Percentiles rank a stretch among this genome's conserved stretches.
Conservation (phyloP, 805 yeast species). For the Candida mattraensis region DNA sequence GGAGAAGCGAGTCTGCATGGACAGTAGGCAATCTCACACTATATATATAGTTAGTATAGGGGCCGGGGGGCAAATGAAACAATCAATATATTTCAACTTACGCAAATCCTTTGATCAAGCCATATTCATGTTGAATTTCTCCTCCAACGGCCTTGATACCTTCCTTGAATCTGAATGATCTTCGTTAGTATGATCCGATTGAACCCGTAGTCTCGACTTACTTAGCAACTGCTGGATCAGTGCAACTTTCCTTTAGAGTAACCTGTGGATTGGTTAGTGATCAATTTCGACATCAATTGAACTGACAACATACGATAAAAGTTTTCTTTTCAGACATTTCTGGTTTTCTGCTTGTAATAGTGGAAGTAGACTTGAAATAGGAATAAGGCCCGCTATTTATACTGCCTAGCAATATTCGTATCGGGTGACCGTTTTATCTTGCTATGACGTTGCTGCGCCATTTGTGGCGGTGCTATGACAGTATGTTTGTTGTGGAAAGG, state of each 20-base stretch:
- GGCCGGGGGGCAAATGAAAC: no score
- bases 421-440: no score
- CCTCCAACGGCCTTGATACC: slow-evolving; percentile 57
- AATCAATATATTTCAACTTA: slow-evolving; percentile 27
- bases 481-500: no score
- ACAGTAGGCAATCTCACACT: slow-evolving; percentile 54
- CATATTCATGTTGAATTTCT: slow-evolving; percentile 56
- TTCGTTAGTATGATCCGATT: no score
- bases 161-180: slow-evolving; percentile 43
- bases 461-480: no score
- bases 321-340: slow-evolving; percentile 31
- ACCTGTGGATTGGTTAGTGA: slow-evolving; percentile 25
- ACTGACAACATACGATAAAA: slow-evolving; percentile 30
- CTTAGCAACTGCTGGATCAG: slow-evolving; percentile 34
- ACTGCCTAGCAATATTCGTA: no score
- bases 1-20: slow-evolving; percentile 45
- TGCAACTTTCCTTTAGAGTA: slow-evolving; percentile 38
- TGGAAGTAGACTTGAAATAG: no score
- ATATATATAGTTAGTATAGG: not conserved
- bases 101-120: slow-evolving; percentile 66
- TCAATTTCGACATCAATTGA: not conserved
- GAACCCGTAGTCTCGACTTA: slow-evolving; percentile 14
- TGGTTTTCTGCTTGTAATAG: no score
- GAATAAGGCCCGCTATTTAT: no score
- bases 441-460: no score